Evolutionary conservation across 352 stramenopile genomes (phyloP).

Genomic region (Poterioochromonas sp.): DNA sequence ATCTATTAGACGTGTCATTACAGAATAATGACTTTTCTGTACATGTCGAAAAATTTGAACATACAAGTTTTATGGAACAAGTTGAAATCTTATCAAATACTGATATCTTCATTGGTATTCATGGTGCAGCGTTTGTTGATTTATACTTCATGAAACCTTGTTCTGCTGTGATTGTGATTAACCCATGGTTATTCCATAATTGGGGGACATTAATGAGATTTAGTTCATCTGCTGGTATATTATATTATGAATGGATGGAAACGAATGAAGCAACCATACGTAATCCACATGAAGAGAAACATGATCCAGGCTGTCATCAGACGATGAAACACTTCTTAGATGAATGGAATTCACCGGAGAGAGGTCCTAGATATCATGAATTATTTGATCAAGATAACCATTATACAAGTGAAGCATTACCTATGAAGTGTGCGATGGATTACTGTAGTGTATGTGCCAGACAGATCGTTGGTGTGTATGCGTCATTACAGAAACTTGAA

Average conservation of each 20-base stretch:
- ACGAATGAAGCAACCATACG: background rate
- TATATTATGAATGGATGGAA: background rate
- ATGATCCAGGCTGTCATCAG: background rate
- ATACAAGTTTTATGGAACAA: background rate
- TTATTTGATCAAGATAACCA: background rate
- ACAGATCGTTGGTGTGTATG: background rate
- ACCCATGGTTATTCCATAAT: background rate
- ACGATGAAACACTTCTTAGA: too few relatives aligned
- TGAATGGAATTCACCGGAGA: too few relatives aligned
- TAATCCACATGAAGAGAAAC: background rate
- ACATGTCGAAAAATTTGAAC: background rate
- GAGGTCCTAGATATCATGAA: too few relatives aligned
- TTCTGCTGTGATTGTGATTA: background rate
- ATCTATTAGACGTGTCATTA: too few relatives aligned
- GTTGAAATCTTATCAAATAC: background rate
- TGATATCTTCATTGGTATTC: background rate
- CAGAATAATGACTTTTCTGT: background rate
- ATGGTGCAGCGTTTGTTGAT: background rate
- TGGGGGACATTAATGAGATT: background rate
- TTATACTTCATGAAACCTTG: background rate
- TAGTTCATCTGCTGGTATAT: background rate
- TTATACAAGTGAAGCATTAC: background rate
- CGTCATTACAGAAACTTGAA: background rate
- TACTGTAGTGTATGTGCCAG: background rate
- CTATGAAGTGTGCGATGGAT: too few relatives aligned